phyloP scores from a whole-genome alignment of 169 alveolate genomes.

The Amoebophrya sp. region DNA sequence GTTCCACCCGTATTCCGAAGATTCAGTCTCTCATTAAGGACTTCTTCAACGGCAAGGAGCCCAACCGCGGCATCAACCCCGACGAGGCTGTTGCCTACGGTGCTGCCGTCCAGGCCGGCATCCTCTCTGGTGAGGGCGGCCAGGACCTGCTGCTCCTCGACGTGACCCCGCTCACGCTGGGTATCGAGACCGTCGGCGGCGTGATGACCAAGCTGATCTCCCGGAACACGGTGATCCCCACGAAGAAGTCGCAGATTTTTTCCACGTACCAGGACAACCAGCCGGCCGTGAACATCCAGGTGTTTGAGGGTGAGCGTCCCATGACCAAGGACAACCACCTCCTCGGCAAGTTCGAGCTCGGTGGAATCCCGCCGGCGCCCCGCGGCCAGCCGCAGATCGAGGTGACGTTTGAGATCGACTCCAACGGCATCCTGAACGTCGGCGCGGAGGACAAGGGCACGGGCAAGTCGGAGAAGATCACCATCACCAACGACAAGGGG shows the following conservation, averaged over 20 bases:
- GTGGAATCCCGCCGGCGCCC: constrained; percentile 87
- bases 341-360: constrained; percentile 86
- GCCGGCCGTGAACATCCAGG: constrained; percentile 84
- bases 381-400: constrained; percentile 88
- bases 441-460: constrained; percentile 89
- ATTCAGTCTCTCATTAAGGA: constrained; percentile 75
- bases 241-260: constrained; percentile 85
- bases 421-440: constrained; percentile 83
- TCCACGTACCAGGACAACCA: constrained; percentile 88
- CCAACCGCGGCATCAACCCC: constrained; percentile 80
- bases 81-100: constrained; percentile 91
- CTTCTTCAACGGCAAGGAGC: constrained; percentile 82
- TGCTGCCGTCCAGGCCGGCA: constrained; percentile 88
- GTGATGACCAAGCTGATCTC: constrained; percentile 85
- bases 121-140: constrained; percentile 73
- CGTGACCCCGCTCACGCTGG: constrained; percentile 85
- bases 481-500: constrained; percentile 83
- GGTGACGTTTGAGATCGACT: constrained; percentile 82
- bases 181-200: constrained; percentile 93
- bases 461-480: constrained; percentile 76
- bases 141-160: constrained; percentile 76
- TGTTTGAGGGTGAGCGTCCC: constrained; percentile 93
- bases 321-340: constrained; percentile 85
- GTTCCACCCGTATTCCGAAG: constrained; percentile 87
- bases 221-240: constrained; percentile 87